phyloP scores from a whole-genome alignment of 139 green algal genomes.

The Volvox reticuliferus region DNA sequence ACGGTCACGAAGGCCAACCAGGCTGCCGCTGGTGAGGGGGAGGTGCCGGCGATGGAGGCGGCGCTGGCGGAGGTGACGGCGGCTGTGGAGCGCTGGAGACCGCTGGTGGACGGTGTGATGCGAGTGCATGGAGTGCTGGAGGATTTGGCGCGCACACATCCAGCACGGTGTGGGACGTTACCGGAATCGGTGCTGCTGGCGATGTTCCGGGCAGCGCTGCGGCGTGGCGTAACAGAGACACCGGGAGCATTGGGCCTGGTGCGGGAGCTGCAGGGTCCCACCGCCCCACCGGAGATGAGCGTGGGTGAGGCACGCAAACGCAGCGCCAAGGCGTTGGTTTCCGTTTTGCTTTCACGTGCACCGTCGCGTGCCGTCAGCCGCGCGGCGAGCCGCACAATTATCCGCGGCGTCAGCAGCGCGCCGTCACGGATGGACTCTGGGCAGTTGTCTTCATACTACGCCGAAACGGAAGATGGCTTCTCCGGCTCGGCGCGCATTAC shows the following conservation, averaged over 20 bases:
- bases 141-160: constrained; percentile 18
- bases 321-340: constrained; percentile 40
- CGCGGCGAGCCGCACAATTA: background rate
- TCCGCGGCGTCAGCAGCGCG: constrained; percentile 1
- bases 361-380: constrained; percentile 19
- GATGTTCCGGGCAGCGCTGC: constrained; percentile 26
- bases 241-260: constrained; percentile 23
- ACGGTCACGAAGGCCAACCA: constrained; percentile 28
- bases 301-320: constrained; percentile 27
- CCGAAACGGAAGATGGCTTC: background rate
- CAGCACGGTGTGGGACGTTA: background rate
- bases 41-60: constrained; percentile 33
- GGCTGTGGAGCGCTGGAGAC: constrained; percentile 4
- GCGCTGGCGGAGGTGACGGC: background rate
- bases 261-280: constrained; percentile 46
- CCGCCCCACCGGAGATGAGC: constrained; percentile 33
- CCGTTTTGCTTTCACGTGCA: constrained; percentile 25
- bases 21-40: background rate
- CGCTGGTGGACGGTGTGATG: constrained; percentile 43
- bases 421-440: constrained; percentile 11
- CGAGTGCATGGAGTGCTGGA: constrained; percentile 27
- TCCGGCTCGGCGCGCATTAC: no score
- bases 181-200: constrained; percentile 2
- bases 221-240: constrained; percentile 17
- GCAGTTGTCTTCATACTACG: background rate